Evolutionary conservation across 495 filamentous ascomycete species (phyloP), one percentile per base, ranked within the genome.

Genomic region (Aspergillus baeticus): DNA sequence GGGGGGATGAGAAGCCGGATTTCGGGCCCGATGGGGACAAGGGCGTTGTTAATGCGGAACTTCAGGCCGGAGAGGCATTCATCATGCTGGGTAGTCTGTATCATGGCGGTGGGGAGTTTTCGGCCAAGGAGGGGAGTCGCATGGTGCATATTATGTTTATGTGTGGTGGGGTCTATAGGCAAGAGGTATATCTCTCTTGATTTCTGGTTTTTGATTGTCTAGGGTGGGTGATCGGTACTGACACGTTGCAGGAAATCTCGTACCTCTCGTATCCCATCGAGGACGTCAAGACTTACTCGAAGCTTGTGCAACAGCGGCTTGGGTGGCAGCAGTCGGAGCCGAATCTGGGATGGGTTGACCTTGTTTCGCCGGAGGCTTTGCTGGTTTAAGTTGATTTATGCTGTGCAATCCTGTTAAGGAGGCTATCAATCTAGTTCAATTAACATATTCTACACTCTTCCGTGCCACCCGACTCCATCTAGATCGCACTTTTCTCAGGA

Each of bases 121-220:
- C 15, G 3, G n/a, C 29, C 10, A 7, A 17, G 18, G 18, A 20
- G 10, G 51, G 51, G 6, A 31, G 22, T 8, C 51, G 37, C 6
- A 54, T 54, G 51, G 38, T 54, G 5, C 51, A 54, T 43, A 54
- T 54, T 34, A 54, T 54, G 51, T 54, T 54, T 15, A 54, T 54
- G 51, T 54, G 51, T 14, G 41, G 51, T 15, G 38, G 51, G 1
- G 18, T 54, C 31, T 54, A 54, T 33, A 36, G 51, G 7, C 51
- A 54, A 22, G 51, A 54, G 26, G 51, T 54, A 31, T 17, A 23
- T 44, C 15, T 6, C 33, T 14, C 13, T 4, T 10, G 13, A 10
- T 4, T 37, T 37, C 15, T 34, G 31, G 6, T 34, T n/a, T n/a
- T n/a, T n/a, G n/a, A 34, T 11, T 34, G 35, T 37, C 6, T 3